These are phyloP conservation scores for Heterobasidion irregulare DNA, from an alignment of 1,284 basidiomycete genomes.

Conservation along the genomic window DNA sequence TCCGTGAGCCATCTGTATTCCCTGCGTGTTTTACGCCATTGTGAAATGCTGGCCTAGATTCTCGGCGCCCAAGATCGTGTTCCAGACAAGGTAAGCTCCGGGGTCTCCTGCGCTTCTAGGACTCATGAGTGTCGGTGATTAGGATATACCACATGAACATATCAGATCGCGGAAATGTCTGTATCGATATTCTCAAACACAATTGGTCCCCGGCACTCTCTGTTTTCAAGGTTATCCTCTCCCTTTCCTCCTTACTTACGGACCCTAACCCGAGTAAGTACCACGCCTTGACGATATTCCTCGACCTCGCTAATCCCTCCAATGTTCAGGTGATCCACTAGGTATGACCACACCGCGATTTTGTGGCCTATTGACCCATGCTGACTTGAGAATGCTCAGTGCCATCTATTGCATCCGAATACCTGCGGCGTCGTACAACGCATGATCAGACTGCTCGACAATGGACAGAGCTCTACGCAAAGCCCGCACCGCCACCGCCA, in stretches of 20 bases:
- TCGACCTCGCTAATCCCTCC: conserved; percentile 2
- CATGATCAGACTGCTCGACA: conserved; percentile 60
- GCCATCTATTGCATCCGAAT: conserved; percentile 66
- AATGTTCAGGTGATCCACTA: conserved; percentile 53
- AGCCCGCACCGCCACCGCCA: conserved; percentile 26
- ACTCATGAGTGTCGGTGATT: background rate
- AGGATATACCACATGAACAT: conserved; percentile 95
- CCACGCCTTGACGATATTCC: conserved; percentile 1
- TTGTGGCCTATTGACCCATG: background rate
- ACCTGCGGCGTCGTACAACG: conserved; percentile 47
- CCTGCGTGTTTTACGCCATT: too few species aligned
- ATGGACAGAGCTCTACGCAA: conserved; percentile 57
- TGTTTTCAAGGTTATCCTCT: conserved; percentile 86
- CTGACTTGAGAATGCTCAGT: conserved; percentile 30
- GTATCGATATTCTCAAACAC: conserved; percentile 79
- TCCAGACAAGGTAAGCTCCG: conserved; percentile 57
- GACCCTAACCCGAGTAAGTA: conserved; percentile 81
- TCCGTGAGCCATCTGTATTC: conserved; percentile 48
- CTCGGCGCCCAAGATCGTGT: conserved; percentile 73
- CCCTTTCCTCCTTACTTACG: conserved; percentile 78
- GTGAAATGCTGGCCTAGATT: conserved; percentile 41
- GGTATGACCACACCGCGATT: conserved; percentile 28
- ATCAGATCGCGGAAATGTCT: conserved; percentile 64
- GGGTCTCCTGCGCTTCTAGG: background rate
- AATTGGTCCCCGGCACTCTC: conserved; percentile 90